phyloP scores from a whole-genome alignment of 768 basidiomycete genomes.

The Kwoniella dendrophila region DNA sequence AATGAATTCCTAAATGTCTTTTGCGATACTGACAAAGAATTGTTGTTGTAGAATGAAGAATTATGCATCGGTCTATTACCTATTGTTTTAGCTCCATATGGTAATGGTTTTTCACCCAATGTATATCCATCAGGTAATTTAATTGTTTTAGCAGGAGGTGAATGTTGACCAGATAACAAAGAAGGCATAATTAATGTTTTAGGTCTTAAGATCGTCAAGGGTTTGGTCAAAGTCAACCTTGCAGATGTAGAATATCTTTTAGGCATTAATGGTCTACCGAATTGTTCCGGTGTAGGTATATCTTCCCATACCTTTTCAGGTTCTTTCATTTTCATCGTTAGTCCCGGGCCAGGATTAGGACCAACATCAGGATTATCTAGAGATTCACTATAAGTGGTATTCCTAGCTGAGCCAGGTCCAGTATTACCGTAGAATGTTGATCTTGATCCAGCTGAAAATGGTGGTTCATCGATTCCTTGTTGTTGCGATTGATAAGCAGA shows the following conservation, averaged over 20 bases:
- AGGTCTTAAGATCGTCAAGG: constrained; percentile 73
- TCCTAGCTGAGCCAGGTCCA: no score
- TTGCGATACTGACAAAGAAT: constrained; percentile 72
- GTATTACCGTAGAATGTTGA: neutral
- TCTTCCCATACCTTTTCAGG: constrained; percentile 18
- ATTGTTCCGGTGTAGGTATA: constrained; percentile 43
- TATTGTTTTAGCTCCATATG: constrained; percentile 68
- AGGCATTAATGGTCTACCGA: constrained; percentile 38
- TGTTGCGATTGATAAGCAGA: neutral
- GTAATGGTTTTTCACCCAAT: constrained; percentile 74
- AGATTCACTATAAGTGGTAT: no score
- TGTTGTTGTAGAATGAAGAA: constrained; percentile 33
- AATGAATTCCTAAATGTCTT: constrained; percentile 83
- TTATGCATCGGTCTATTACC: constrained; percentile 17
- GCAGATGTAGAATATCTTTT: constrained; percentile 25
- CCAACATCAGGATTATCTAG: neutral
- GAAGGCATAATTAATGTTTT: constrained; percentile 95
- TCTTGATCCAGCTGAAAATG: constrained; percentile 3
- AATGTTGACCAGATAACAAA: constrained; percentile 65
- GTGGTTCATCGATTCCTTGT: constrained; percentile 1
- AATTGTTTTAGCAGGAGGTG: constrained; percentile 42
- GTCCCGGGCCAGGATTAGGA: neutral
- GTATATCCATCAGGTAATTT: constrained; percentile 58
- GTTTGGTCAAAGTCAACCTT: neutral
- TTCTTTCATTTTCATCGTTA: neutral